Base-by-base conservation (phyloP, 2,329 filamentous ascomycete genomes). In the Ophiostoma novo-ulmi region DNA sequence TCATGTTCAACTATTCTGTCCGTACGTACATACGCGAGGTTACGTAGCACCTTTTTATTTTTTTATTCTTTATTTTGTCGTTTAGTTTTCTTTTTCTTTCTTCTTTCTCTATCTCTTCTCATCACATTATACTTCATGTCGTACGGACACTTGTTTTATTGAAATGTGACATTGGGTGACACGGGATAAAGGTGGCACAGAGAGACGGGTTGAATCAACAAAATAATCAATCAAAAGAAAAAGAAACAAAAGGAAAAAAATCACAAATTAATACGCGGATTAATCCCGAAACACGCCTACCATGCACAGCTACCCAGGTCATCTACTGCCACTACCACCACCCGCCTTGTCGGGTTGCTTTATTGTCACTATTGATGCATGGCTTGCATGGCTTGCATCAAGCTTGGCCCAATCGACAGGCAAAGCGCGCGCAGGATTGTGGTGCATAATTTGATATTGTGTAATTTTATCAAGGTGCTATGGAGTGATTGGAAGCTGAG, bases 21-120 rank as follows among this genome's bases (percentile, higher is more conserved):
- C 58, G 58, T 63, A 63, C 58, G 58, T 63, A 63, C 58, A 63
- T 63, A 63, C 11, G 58, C 58, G 58, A 63, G 26, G 58, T 63
- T 38, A 64, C 63, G 3, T 52, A 22, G 5, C 35, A n/a, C 44
- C 17, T 17, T 64, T 5, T n/a, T 38, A 10, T 38, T 8, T 64
- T n/a, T 64, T n/a, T 64, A 10, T 64, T 61, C 36, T 68, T 63
- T 39, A 6, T 44, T 26, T 68, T 68, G 0, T 38, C 41, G 11
- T 58, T 39, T 66, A 48, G 2, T n/a, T 41, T 44, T 8, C 1
- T 10, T 26, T 48, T 41, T 7, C 31, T 31, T 44, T 0, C 22
- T 26, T 26, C 7, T 44, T 31, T n/a, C 44, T 48, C 22, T 44
- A 22, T 55, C 48, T 7, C 11, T 55, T 55, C 22, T 58, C 52